Evolutionary conservation across 352 stramenopile species (phyloP).

Genomic region (Phytophthora constricta): DNA sequence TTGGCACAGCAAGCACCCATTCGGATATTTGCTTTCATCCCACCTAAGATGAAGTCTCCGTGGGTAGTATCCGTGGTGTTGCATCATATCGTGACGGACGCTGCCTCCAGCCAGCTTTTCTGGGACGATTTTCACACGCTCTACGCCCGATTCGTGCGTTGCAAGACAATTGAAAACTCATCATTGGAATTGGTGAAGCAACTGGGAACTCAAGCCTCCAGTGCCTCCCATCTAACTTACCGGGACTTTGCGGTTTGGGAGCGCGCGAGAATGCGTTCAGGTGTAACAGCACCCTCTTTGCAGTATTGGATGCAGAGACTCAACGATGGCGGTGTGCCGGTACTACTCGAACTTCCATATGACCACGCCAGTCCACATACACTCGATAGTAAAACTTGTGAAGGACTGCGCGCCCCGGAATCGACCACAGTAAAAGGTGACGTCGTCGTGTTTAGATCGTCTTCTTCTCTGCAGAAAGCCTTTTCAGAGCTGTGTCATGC

Average conservation of each 20-base stretch:
- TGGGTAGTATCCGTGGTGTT: conserved; percentile 54
- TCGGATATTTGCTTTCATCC: conserved; percentile 42
- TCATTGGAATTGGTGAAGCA: not conserved
- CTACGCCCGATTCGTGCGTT: conserved; percentile 27
- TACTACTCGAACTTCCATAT: conserved; percentile 52
- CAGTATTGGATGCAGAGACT: conserved; percentile 60
- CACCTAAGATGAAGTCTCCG: not conserved
- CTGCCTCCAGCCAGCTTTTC: conserved; percentile 50
- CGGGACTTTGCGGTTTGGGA: conserved; percentile 62
- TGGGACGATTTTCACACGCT: conserved; percentile 47
- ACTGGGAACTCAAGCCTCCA: conserved; percentile 15
- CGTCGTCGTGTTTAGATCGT: conserved; percentile 45
- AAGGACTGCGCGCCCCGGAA: conserved; percentile 2
- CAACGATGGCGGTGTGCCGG: conserved; percentile 15
- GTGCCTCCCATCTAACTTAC: conserved; percentile 35
- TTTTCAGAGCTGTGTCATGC: conserved; percentile 44
- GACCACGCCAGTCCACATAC: conserved; percentile 12
- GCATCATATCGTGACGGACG: conserved; percentile 66
- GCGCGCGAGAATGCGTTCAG: conserved; percentile 40
- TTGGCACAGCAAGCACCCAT: conserved; percentile 43
- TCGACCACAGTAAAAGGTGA: conserved; percentile 16
- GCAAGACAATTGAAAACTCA: not conserved
- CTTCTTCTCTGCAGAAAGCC: conserved; percentile 26
- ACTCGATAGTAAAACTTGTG: not conserved
- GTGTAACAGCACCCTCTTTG: conserved; percentile 39